Percentiles rank a stretch among this genome's conserved stretches.
Evolutionary conservation across 2,329 filamentous ascomycete genomes (phyloP).

Genomic region (Exophiala lecanii-corni): DNA sequence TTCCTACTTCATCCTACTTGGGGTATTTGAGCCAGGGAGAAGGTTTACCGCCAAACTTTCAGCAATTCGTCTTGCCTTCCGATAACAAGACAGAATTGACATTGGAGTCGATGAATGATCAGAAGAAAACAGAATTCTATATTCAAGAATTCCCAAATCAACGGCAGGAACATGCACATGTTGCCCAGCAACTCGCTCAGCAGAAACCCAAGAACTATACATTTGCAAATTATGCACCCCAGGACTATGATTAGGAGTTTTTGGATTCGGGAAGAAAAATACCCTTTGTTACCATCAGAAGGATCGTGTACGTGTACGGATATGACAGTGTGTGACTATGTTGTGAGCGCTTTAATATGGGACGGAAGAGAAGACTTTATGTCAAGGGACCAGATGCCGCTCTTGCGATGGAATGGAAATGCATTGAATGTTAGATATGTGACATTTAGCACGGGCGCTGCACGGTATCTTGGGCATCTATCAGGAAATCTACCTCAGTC

Average conservation of each 20-base stretch:
- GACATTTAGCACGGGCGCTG: constrained; percentile 1
- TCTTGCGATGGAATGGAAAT: too few relatives aligned
- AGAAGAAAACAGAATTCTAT: constrained; percentile 38
- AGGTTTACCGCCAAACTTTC: constrained; percentile 33
- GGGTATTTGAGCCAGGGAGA: constrained; percentile 29
- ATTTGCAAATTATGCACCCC: constrained; percentile 41
- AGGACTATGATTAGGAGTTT: constrained; percentile 30
- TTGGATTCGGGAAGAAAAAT: too few relatives aligned
- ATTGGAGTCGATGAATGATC: constrained; percentile 24
- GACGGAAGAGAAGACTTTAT: too few relatives aligned
- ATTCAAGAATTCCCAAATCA: constrained; percentile 44
- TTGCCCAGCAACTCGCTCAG: constrained; percentile 38
- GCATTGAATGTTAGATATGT: not conserved
- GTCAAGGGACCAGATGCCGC: too few relatives aligned
- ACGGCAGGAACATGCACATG: constrained; percentile 38
- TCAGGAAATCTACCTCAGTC: too few relatives aligned
- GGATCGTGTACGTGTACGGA: constrained; percentile 6
- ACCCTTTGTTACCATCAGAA: too few relatives aligned
- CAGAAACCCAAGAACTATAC: constrained; percentile 41
- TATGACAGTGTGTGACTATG: constrained; percentile 9
- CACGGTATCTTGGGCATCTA: constrained; percentile 1
- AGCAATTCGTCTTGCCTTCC: constrained; percentile 23
- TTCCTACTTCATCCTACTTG: constrained; percentile 36
- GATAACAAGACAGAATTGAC: constrained; percentile 19
- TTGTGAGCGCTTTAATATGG: constrained; percentile 17